Evolutionary conservation across 2,329 filamentous ascomycete species (phyloP).

Genomic region (Fusarium zealandicum): DNA sequence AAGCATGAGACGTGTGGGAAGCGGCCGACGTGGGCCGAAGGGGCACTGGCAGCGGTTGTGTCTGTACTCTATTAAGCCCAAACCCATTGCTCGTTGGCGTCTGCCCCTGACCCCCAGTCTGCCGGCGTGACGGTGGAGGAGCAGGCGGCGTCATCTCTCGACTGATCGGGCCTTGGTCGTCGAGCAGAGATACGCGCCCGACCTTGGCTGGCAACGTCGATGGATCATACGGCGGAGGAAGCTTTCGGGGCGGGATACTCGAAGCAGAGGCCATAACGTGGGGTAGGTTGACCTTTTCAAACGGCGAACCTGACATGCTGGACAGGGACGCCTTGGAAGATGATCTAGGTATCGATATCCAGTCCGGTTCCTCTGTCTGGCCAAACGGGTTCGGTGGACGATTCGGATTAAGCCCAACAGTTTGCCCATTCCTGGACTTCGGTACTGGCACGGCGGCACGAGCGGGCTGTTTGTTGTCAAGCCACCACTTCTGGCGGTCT

Average conservation of each 20-base stretch:
- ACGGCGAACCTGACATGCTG: conserved; percentile 66
- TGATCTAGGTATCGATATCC: conserved; percentile 72
- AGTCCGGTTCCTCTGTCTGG: conserved; percentile 78
- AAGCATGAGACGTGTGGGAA: conserved; percentile 46
- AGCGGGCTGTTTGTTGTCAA: conserved; percentile 75
- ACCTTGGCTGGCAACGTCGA: conserved; percentile 55
- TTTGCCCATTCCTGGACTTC: conserved; percentile 54
- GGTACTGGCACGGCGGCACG: conserved; percentile 76
- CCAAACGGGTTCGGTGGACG: conserved; percentile 84
- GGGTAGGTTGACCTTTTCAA: conserved; percentile 64
- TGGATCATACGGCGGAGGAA: conserved; percentile 60
- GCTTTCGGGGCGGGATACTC: conserved; percentile 56
- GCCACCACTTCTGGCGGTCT: conserved; percentile 74
- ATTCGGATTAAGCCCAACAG: conserved; percentile 73
- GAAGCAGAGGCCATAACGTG: conserved; percentile 54
- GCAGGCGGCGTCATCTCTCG: conserved; percentile 53
- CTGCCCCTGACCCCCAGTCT: conserved; percentile 38
- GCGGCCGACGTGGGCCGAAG: conserved; percentile 46
- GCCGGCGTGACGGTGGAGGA: conserved; percentile 54
- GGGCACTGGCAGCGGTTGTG: conserved; percentile 41
- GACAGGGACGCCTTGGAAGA: conserved; percentile 62
- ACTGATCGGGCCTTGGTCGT: conserved; percentile 46
- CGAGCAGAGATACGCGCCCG: conserved; percentile 52
- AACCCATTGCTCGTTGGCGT: conserved; percentile 19
- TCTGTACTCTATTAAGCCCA: conserved; percentile 37